phyloP scores from a whole-genome alignment of 805 yeast genomes.

The Ogataea henricii region DNA sequence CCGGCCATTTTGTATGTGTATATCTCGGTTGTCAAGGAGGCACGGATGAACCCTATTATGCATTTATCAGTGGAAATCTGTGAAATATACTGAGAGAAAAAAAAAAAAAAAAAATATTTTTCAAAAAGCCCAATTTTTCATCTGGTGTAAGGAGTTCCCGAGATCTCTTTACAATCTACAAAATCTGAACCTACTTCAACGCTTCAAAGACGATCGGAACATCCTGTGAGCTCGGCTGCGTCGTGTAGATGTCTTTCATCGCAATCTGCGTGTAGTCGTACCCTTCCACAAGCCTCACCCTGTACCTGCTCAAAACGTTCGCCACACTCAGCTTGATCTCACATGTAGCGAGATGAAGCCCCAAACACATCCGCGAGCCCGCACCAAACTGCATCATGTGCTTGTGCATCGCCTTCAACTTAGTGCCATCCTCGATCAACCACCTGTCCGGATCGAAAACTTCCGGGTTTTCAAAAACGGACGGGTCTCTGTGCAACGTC shows the following conservation, averaged over 20 bases:
- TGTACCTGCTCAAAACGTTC: constrained; percentile 52
- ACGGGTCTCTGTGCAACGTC: constrained; percentile 55
- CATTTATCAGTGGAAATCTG: background rate
- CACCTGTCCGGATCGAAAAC: constrained; percentile 56
- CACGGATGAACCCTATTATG: no score
- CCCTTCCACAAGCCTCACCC: constrained; percentile 25
- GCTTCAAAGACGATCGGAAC: constrained; percentile 25
- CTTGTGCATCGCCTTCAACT: constrained; percentile 49
- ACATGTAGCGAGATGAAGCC: constrained; percentile 64
- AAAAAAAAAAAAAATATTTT: constrained; percentile 2
- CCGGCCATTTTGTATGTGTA: constrained; percentile 20
- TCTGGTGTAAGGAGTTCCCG: constrained; percentile 1
- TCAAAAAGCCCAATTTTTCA: background rate
- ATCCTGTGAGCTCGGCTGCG: constrained; percentile 28
- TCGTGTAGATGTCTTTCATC: constrained; percentile 37
- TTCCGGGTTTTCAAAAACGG: constrained; percentile 54
- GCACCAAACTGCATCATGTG: constrained; percentile 71
- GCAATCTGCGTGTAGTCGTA: constrained; percentile 28
- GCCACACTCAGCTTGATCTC: constrained; percentile 64
- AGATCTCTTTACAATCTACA: background rate
- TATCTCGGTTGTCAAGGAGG: background rate
- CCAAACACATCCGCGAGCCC: constrained; percentile 75
- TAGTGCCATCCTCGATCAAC: constrained; percentile 42
- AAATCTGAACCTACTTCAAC: background rate
- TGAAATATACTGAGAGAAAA: background rate